These are phyloP conservation scores for Nakaseomyces nivariensis DNA, from an alignment of 1,139 yeast species.

Conservation along the genomic window DNA sequence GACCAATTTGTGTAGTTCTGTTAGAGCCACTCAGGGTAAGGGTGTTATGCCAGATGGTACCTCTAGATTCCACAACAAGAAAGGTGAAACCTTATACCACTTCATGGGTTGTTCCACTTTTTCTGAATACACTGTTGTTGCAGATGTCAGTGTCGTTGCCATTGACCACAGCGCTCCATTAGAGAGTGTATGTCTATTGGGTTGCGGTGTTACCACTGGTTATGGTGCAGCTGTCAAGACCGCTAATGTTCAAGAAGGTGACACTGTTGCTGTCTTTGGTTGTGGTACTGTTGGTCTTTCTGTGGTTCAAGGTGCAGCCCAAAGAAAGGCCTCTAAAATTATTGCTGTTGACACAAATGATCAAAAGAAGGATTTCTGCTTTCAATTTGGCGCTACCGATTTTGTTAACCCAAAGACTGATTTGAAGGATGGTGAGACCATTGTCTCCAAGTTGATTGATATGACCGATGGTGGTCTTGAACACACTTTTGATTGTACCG, in stretches of 20 bases:
- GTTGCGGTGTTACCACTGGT: slow-evolving; percentile 98
- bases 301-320: slow-evolving; percentile 87
- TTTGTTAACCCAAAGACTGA: slow-evolving; percentile 71
- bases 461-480: slow-evolving; percentile 96
- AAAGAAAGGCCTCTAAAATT: slow-evolving; percentile 71
- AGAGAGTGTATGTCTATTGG: slow-evolving; percentile 84
- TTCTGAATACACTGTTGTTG: slow-evolving; percentile 93
- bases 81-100: slow-evolving; percentile 77
- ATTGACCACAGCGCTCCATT: slow-evolving; percentile 75
- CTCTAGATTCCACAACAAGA: slow-evolving; percentile 62
- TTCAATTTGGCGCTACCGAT: slow-evolving; percentile 89
- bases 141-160: slow-evolving; percentile 95
- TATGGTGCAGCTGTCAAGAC: slow-evolving; percentile 95
- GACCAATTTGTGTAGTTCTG: slow-evolving; percentile 87
- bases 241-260: slow-evolving; percentile 86
- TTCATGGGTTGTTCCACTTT: slow-evolving; percentile 98
- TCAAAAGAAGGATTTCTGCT: slow-evolving; percentile 75
- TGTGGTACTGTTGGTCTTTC: slow-evolving; percentile 96
- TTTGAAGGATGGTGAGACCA: slow-evolving; percentile 60
- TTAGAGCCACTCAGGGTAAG: slow-evolving; percentile 84
- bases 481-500: slow-evolving; percentile 94
- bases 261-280: slow-evolving; percentile 92
- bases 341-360: slow-evolving; percentile 84
- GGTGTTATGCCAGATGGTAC: slow-evolving; percentile 97
- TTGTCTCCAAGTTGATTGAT: slow-evolving; percentile 78